Conservation (phyloP, 305 asterid species). For the Striga hermonthica region DNA sequence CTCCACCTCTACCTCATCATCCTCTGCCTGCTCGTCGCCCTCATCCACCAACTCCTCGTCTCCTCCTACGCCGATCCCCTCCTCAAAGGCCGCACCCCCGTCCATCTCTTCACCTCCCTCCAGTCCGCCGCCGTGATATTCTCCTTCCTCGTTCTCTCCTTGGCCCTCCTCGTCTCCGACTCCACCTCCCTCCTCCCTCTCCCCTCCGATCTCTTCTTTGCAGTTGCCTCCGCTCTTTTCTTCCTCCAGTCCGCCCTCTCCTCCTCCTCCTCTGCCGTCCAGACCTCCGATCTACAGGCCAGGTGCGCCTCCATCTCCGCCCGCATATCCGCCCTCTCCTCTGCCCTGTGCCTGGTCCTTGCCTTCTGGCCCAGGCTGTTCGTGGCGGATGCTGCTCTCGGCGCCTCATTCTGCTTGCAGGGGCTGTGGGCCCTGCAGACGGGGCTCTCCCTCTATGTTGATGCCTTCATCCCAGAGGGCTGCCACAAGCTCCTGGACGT, state of each 20-base stretch:
- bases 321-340: constrained; percentile 50
- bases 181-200: constrained; percentile 61
- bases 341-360: constrained; percentile 50
- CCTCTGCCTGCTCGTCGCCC: constrained; percentile 52
- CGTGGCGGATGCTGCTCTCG: constrained; percentile 64
- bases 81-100: constrained; percentile 78
- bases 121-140: constrained; percentile 61
- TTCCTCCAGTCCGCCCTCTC: constrained; percentile 60
- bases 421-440: constrained; percentile 92
- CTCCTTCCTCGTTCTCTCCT: constrained; percentile 61
- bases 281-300: constrained; percentile 89
- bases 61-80: constrained; percentile 80
- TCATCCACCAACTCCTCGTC: constrained; percentile 53
- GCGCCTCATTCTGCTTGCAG: constrained; percentile 68
- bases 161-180: constrained; percentile 55
- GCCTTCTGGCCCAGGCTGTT: constrained; percentile 58
- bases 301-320: constrained; percentile 63
- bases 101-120: constrained; percentile 73
- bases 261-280: constrained; percentile 58
- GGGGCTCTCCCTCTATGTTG: constrained; percentile 79
- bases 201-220: constrained; percentile 72
- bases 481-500: constrained; percentile 94
- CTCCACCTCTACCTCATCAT: constrained; percentile 61
- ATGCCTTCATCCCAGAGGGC: constrained; percentile 90
- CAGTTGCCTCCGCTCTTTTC: constrained; percentile 59